Base-by-base conservation (phyloP, 164 flowering plant genomes). In the Vitis riparia region DNA sequence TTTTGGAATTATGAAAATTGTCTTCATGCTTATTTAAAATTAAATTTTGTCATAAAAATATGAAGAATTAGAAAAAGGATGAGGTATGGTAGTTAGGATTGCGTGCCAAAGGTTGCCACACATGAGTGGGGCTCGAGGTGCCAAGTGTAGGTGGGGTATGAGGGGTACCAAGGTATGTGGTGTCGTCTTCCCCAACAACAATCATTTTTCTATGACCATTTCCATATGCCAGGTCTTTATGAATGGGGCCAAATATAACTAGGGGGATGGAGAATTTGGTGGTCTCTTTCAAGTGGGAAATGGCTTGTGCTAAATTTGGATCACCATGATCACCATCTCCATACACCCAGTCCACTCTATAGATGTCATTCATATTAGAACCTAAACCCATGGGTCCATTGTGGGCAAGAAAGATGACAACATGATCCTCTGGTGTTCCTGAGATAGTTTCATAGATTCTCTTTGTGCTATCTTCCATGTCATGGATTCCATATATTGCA, bases 321-420 rank as follows among this genome's bases (percentile, higher is more conserved):
- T 94, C 98, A 44, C 97, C 98, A 75, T 90, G 89, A 73, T 89
- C 97, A 5, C 97, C 97, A 11, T 88, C 97, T 68, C 70, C 88
- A 74, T 44, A 48, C 9, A 74, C 84, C 97, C 92, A 91, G 72
- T 94, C 97, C 74, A 68, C 85, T 74, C 98, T 92, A 80, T 93
- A 92, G 11, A 92, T 89, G 73, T 88, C 97, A 81, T 84, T 76
- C 64, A 77, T 37, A 47, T 78, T 78, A 62, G 94, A 89, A 57
- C 98, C 97, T 66, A 92, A 10, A 90, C 97, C 97, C 81, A 88
- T 85, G 14, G 97, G 98, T 67, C 98, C 98, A 80, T 92, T 94
- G 67, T 94, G 98, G n/a, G 91, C 95, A 73, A 92, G 97, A 66
- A 94, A 56, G 73, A 94, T 76, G 68, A 89, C 19, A 17, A 82